phyloP scores from a whole-genome alignment of 352 stramenopile genomes.

The Halophytophthora batemanensis region DNA sequence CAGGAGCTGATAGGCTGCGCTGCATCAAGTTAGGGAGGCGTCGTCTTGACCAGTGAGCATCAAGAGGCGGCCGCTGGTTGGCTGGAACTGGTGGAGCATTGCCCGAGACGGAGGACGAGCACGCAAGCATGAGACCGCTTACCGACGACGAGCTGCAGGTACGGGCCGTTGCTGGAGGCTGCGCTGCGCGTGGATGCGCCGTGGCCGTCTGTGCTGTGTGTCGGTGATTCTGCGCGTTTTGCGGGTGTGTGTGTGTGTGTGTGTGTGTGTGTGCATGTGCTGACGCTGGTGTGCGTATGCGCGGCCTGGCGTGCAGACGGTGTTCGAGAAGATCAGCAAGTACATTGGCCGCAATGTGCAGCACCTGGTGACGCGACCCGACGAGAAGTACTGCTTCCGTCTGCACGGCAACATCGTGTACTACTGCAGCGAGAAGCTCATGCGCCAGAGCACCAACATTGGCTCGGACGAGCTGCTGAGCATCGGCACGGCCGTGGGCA shows the following conservation, averaged over 20 bases:
- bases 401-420: constrained; percentile 97
- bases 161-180: background rate
- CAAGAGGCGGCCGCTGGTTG: constrained; percentile 1
- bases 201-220: constrained; percentile 1
- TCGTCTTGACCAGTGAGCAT: constrained; percentile 17
- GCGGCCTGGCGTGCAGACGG: constrained; percentile 72
- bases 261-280: too few relatives aligned
- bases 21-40: constrained; percentile 19
- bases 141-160: constrained; percentile 97
- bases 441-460: constrained; percentile 96
- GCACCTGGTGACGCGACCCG: constrained; percentile 95
- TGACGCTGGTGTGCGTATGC: too few relatives aligned
- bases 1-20: background rate
- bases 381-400: constrained; percentile 98
- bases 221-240: too few relatives aligned
- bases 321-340: constrained; percentile 99
- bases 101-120: constrained; percentile 2
- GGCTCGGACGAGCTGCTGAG: constrained; percentile 93
- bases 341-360: constrained; percentile 98
- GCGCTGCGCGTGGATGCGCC: background rate
- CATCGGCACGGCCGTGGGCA: constrained; percentile 97
- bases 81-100: constrained; percentile 13
- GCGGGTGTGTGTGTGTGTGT: too few relatives aligned
- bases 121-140: constrained; percentile 91
- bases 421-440: constrained; percentile 96